A percentile compares a stretch with the other conserved stretches of the same genome.
Conservation (phyloP, 2,329 filamentous ascomycete species). For the Neocatenulostroma microsporum region DNA sequence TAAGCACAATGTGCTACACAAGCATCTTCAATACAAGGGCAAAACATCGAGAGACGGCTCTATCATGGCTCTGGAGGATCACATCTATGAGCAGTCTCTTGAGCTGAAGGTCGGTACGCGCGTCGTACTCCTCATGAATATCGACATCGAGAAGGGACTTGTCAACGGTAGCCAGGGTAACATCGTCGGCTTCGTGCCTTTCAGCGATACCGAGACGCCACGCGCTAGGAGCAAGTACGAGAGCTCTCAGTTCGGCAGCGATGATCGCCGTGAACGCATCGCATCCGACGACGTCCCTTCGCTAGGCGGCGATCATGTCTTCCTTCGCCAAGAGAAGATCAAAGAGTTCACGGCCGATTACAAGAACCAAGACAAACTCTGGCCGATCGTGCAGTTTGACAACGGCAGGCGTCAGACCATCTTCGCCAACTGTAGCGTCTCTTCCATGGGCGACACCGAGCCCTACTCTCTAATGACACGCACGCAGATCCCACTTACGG, state of each 20-base stretch:
- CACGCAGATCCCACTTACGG: constrained; percentile 54
- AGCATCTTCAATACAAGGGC: neutral
- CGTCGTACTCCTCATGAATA: constrained; percentile 47
- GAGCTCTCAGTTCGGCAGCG: no score
- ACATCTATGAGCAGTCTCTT: constrained; percentile 38
- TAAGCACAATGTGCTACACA: neutral
- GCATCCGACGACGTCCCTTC: no score
- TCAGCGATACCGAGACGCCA: constrained; percentile 4
- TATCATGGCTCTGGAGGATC: constrained; percentile 15
- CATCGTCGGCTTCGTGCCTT: constrained; percentile 31
- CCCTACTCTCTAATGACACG: constrained; percentile 45
- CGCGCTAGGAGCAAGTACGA: no score
- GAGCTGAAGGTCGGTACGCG: constrained; percentile 46
- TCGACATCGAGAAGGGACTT: constrained; percentile 36
- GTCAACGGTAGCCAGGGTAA: constrained; percentile 45
- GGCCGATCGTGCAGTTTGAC: constrained; percentile 47
- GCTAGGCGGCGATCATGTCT: constrained; percentile 35
- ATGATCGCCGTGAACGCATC: no score
- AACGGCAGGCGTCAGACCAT: constrained; percentile 41
- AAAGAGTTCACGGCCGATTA: constrained; percentile 32
- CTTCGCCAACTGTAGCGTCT: constrained; percentile 43
- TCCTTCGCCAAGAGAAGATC: constrained; percentile 32
- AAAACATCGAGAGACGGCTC: neutral
- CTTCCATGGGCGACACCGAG: constrained; percentile 37
- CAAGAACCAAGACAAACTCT: constrained; percentile 26